Base-by-base conservation (phyloP, 192 early-diverging fungal genomes). In the Rhizoclosmatium sp. region DNA sequence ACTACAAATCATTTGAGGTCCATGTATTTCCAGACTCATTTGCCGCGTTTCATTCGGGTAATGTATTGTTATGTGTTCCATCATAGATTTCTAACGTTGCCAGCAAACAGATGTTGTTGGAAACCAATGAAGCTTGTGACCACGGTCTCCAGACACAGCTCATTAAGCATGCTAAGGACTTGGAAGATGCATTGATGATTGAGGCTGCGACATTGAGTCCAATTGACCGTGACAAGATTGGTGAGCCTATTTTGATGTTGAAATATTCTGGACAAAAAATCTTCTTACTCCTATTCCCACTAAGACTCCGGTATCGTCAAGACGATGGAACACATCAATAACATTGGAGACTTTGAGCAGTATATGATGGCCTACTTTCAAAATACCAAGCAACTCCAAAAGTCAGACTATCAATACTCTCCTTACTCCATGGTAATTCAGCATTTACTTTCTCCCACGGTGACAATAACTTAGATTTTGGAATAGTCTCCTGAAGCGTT, bases 101-200 rank as follows among this genome's bases (percentile, higher is more conserved):
- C 44, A 45, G 10, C 61, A 67, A 31, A 12, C 65, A 77, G 82
- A 48, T 77, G 51, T 86, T 95, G 7, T 95, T 97, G 86, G 92
- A 92, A 3, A 91, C 93, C 2, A 92, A 92, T 54, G 95, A 96
- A 75, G 94, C 96, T 72, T 93, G 93, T 65, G 94, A 95, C 79
- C 81, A 92, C 60, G 92, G 92, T 4, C 80, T 98, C 4, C 92
- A 94, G 78, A 92, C 92, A 77, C 79, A 83, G 58, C 71, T 85
- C 16, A 41, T 54, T 41, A 65, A 44, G 40, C 81, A 86, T 59
- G 78, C 81, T 1, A 49, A 80, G 19, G 88, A 90, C 3, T 93
- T 92, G 78, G 97, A 98, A 79, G 85, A 91, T 46, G 86, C 92
- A 1, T 81, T 97, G 56, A 85, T 93, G 82, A 80, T 85, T 2